Percentiles rank a stretch among this genome's conserved stretches.
Conservation (phyloP, 306 rosid genomes). For the Fragaria ananassa region DNA sequence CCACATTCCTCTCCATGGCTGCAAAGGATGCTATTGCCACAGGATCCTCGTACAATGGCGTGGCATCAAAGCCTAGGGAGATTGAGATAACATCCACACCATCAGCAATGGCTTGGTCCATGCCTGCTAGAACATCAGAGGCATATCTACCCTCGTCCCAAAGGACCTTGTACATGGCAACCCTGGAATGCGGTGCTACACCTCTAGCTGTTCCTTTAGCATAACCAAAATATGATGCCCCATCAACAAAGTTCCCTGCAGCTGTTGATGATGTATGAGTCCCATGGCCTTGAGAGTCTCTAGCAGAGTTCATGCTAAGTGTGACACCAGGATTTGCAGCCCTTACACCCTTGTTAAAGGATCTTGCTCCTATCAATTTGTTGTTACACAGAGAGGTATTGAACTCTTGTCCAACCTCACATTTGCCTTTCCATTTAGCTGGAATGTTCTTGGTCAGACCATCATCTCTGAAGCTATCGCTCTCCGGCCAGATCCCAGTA, state of each 20-base stretch:
- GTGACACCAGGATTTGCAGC: conserved; percentile 20
- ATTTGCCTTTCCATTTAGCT: conserved; percentile 29
- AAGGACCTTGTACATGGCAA: conserved; percentile 26
- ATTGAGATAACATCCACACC: conserved; percentile 33
- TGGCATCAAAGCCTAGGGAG: conserved; percentile 5
- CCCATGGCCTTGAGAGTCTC: conserved; percentile 32
- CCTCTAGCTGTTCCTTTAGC: conserved; percentile 34
- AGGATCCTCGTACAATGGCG: conserved; percentile 20
- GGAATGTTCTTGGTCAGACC: conserved; percentile 19
- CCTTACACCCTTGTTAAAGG: conserved; percentile 18
- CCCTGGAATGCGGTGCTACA: conserved; percentile 18
- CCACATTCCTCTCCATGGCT: conserved; percentile 28
- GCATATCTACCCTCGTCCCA: conserved; percentile 20
- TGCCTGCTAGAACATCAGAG: conserved; percentile 31
- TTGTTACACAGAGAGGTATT: conserved; percentile 24
- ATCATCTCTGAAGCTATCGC: conserved; percentile 26
- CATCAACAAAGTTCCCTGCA: conserved; percentile 23
- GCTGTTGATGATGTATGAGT: conserved; percentile 30
- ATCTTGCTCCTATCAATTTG: conserved; percentile 33
- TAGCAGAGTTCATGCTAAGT: conserved; percentile 24
- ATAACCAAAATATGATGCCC: conserved; percentile 26
- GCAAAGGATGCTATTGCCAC: conserved; percentile 29
- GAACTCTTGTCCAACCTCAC: conserved; percentile 27
- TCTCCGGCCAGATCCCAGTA: conserved; percentile 32
- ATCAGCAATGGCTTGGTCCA: conserved; percentile 34